A percentile compares a stretch with the other conserved stretches of the same genome.
Conservation (phyloP, 768 basidiomycete species). For the Megacollybia marginata region DNA sequence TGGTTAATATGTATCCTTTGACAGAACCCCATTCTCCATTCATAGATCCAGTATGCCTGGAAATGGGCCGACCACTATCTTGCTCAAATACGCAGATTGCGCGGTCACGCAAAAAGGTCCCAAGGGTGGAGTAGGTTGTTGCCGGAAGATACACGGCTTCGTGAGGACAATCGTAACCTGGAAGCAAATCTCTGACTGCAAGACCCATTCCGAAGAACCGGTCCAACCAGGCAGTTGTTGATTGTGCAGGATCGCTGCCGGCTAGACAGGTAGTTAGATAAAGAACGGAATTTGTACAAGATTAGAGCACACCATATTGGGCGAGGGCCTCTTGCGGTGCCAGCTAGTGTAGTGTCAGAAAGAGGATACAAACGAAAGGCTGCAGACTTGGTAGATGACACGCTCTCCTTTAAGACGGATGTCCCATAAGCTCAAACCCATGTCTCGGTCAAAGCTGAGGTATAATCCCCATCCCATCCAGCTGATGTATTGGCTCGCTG, state of each 20-base stretch:
- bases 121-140: slow-evolving; percentile 39
- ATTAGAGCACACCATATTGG: slow-evolving; percentile 36
- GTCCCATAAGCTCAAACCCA: slow-evolving; percentile 59
- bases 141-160: slow-evolving; percentile 56
- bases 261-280: slow-evolving; percentile 21
- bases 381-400: slow-evolving; percentile 39
- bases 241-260: slow-evolving; percentile 56
- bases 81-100: slow-evolving; percentile 63
- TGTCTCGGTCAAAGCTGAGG: slow-evolving; percentile 57
- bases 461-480: slow-evolving; percentile 67
- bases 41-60: slow-evolving; percentile 46
- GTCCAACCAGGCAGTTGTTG: slow-evolving; percentile 56
- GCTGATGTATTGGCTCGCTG: slow-evolving; percentile 42
- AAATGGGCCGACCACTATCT: slow-evolving; percentile 50
- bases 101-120: slow-evolving; percentile 36
- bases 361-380: slow-evolving; percentile 22
- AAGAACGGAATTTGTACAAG: background rate
- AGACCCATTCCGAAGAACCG: slow-evolving; percentile 58
- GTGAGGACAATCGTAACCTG: slow-evolving; percentile 60
- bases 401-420: slow-evolving; percentile 49
- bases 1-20: slow-evolving; percentile 50
- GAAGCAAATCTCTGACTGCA: slow-evolving; percentile 51
- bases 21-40: slow-evolving; percentile 53
- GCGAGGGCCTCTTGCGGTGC: slow-evolving; percentile 58
- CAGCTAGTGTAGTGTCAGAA: slow-evolving; percentile 23